Evolutionary conservation across 352 stramenopile genomes (phyloP), one percentile per base, ranked within the genome.

Genomic region (Phytophthora cactorum): DNA sequence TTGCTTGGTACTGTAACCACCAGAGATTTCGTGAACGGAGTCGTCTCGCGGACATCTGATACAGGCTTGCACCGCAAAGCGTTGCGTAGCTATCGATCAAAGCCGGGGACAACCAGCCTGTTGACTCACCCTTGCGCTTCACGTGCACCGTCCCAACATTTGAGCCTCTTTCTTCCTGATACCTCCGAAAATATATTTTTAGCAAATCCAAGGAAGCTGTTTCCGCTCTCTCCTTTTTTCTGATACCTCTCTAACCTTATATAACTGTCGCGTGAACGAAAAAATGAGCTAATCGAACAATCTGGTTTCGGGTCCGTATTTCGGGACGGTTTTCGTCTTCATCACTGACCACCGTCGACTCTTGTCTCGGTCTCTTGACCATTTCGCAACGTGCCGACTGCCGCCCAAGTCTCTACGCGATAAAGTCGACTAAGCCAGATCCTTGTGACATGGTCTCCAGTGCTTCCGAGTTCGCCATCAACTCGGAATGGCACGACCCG

Each of bases 401-500:
- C 29, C 44, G 11, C 67, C 2, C 41, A 66, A 70, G 61, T 63
- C 44, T 51, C 41, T 59, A 61, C 54, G 44, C 15, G 44, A 51
- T 51, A 22, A 22, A 44, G 28, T 53, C 54, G 41, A 57, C 39
- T 55, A 25, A 27, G 54, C 25, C 22, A 32, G 5, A 8, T 39
- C 36, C 15, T 32, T 34, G 46, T 46, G 39, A 14, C 14, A 73
- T 71, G 60, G 56, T 64, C 56, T 52, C 52, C 36, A 52, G 56
- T 34, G 36, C 43, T 27, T 44, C 61, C 32, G 45, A 39, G 8
- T 59, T 66, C 44, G 44, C 61, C 27, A 38, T 58, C 1, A 59
- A 34, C 27, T 49, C 68, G 2, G 57, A 55, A 17, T 82, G 75
- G 75, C 65, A 82, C 55, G 64, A 70, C 17, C 55, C 75, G 9